phyloP scores from a whole-genome alignment of 257 asterid genomes.

The Prunella vulgaris region DNA sequence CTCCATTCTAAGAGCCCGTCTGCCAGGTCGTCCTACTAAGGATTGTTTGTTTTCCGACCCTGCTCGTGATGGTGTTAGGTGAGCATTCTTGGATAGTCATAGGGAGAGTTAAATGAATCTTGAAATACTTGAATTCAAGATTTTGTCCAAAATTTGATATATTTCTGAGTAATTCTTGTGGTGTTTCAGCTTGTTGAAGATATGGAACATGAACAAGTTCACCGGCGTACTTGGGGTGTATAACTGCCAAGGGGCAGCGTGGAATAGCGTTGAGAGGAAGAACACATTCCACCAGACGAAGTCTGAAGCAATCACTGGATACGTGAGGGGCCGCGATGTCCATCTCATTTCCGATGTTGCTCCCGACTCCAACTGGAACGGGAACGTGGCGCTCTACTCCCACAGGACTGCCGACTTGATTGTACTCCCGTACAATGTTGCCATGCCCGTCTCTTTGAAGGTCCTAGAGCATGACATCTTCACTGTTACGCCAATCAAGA shows the following conservation, averaged over 20 bases:
- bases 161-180: conserved; percentile 21
- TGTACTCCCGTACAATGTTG: conserved; percentile 45
- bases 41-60: conserved; percentile 84
- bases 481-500: conserved; percentile 64
- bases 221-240: conserved; percentile 76
- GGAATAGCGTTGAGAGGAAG: conserved; percentile 67
- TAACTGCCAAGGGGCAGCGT: conserved; percentile 95
- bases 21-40: conserved; percentile 87
- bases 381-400: conserved; percentile 56
- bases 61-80: conserved; percentile 91
- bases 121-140: no score
- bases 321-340: conserved; percentile 62
- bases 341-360: conserved; percentile 67
- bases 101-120: no score
- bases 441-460: conserved; percentile 65
- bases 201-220: conserved; percentile 89
- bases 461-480: conserved; percentile 72
- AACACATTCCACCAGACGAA: conserved; percentile 64
- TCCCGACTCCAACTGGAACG: conserved; percentile 50
- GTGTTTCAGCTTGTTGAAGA: conserved; percentile 62
- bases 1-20: conserved; percentile 73
- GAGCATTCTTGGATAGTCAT: conserved; percentile 11
- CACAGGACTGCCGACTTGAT: conserved; percentile 40
- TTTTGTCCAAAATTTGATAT: no score
- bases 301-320: conserved; percentile 57